These are phyloP conservation scores for Penicillium bovifimosum DNA, from an alignment of 495 filamentous ascomycete species.

Conservation along the genomic window DNA sequence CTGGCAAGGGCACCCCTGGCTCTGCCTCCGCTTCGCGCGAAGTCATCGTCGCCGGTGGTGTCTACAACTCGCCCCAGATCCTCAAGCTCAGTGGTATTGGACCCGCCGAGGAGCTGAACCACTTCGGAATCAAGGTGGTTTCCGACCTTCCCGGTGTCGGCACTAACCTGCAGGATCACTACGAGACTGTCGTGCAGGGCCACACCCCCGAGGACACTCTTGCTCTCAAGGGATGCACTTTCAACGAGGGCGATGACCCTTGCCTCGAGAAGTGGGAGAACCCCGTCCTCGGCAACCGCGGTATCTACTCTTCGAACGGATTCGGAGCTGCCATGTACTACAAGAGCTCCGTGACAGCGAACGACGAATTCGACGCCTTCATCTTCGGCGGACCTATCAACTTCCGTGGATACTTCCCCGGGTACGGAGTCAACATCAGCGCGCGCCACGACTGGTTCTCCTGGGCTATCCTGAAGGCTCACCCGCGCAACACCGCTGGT, in stretches of 20 bases:
- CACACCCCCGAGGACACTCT: slow-evolving; percentile 38
- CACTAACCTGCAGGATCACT: slow-evolving; percentile 61
- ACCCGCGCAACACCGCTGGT: slow-evolving; percentile 48
- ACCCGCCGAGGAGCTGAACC: slow-evolving; percentile 42
- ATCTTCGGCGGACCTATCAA: slow-evolving; percentile 48
- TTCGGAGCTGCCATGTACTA: slow-evolving; percentile 43
- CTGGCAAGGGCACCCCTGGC: slow-evolving; percentile 36
- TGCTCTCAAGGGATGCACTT: slow-evolving; percentile 21
- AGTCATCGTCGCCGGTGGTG: slow-evolving; percentile 55
- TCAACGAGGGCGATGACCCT: slow-evolving; percentile 26
- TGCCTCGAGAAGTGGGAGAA: slow-evolving; percentile 44
- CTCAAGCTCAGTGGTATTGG: slow-evolving; percentile 63
- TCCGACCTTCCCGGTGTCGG: slow-evolving; percentile 58
- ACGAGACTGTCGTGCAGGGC: slow-evolving; percentile 48
- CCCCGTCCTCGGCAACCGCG: slow-evolving; percentile 30
- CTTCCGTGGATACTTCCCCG: slow-evolving; percentile 41
- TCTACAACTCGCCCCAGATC: slow-evolving; percentile 58
- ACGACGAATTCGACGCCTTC: slow-evolving; percentile 45
- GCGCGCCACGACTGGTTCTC: slow-evolving; percentile 31
- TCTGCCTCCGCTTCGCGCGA: slow-evolving; percentile 47
- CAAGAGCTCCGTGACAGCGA: slow-evolving; percentile 35
- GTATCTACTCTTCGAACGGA: slow-evolving; percentile 47
- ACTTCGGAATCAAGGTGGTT: slow-evolving; percentile 47
- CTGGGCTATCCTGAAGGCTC: slow-evolving; percentile 52
- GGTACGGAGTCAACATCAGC: slow-evolving; percentile 27